Base-by-base conservation (phyloP, 1,284 basidiomycete genomes). In the Fomitiporia mediterranea region DNA sequence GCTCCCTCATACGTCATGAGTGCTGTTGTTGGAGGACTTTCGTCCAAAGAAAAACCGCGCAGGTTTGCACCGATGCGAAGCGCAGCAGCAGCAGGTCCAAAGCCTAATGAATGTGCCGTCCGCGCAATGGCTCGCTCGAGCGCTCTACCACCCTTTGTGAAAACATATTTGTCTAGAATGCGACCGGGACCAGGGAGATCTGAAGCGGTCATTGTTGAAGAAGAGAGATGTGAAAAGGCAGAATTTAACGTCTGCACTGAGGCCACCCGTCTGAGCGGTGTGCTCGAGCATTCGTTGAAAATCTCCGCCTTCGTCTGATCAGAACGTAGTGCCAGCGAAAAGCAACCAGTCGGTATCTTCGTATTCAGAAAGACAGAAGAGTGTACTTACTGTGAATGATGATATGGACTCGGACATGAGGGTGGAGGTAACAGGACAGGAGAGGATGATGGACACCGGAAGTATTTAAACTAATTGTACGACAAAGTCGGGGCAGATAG, bases 131-230 rank as follows among this genome's bases (percentile, higher is more conserved):
- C 15, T 9, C 15, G 25, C 35, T 51, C 50, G 15, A 39, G 37
- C 9, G 37, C 37, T n/a, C 50, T 35, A 15, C 50, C 50, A 13
- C 50, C 50, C 15, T 35, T 32, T 4, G 35, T 21, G 35, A 51
- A 51, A 11, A 51, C 35, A 38, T 25, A 51, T 30, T 51, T 51
- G 50, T 51, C 50, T 11, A 51, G 15, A 15, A 51, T 28, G n/a
- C 50, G 50, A 5, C 50, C 50, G 17, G 50, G 15, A 3, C 50
- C 50, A 9, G 50, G 50, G 15, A 39, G 19, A 25, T 51, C 50
- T 9, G 37, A 27, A 32, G 28, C 28, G 23, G 50, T 51, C 50
- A 51, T 39, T 25, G 50, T 51, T 6, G 50, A 51, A 4, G 50
- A 25, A 4, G 35, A 39, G 6, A 51, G 17, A 19, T 51, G 39